These are phyloP conservation scores for Cercospora zeina DNA, from an alignment of 2,329 filamentous ascomycete genomes.

Conservation along the genomic window DNA sequence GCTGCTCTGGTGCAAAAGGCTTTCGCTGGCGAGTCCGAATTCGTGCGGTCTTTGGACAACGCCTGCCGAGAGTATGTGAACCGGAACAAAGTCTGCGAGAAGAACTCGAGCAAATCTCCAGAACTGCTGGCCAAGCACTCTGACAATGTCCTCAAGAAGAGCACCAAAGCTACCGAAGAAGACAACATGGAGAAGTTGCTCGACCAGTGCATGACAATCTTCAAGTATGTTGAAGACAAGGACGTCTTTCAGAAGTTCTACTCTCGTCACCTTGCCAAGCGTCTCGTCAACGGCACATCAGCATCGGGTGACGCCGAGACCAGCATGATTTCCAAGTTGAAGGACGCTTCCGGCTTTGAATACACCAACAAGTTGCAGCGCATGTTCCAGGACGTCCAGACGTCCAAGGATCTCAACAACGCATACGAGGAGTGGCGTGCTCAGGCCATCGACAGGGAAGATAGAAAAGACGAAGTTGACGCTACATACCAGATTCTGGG, in stretches of 20 bases:
- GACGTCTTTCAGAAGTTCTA: conserved; percentile 99
- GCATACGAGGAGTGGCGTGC: conserved; percentile 79
- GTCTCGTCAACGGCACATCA: conserved; percentile 90
- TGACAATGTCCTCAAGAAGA: conserved; percentile 89
- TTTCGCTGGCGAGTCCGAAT: conserved; percentile 94
- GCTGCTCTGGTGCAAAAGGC: conserved; percentile 86
- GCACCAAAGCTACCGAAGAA: conserved; percentile 87
- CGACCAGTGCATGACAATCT: conserved; percentile 96
- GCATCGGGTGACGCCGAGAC: conserved; percentile 97
- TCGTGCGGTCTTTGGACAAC: conserved; percentile 93
- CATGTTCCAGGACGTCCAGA: conserved; percentile 99
- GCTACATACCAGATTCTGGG: conserved; percentile 90
- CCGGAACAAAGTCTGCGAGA: conserved; percentile 92
- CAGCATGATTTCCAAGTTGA: conserved; percentile 98
- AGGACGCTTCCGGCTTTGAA: conserved; percentile 97
- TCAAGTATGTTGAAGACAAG: conserved; percentile 99
- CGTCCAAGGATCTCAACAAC: conserved; percentile 92
- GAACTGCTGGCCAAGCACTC: conserved; percentile 95
- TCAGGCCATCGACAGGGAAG: conserved; percentile 63
- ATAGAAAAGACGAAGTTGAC: conserved; percentile 71
- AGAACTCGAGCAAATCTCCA: conserved; percentile 88
- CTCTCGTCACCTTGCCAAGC: conserved; percentile 91
- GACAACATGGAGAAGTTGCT: conserved; percentile 87
- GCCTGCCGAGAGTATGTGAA: conserved; percentile 98
- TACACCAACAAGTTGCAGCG: conserved; percentile 99